Evolutionary conservation across 108 stramenopile genomes (phyloP).

Genomic region (Nitzschia inconspicua): DNA sequence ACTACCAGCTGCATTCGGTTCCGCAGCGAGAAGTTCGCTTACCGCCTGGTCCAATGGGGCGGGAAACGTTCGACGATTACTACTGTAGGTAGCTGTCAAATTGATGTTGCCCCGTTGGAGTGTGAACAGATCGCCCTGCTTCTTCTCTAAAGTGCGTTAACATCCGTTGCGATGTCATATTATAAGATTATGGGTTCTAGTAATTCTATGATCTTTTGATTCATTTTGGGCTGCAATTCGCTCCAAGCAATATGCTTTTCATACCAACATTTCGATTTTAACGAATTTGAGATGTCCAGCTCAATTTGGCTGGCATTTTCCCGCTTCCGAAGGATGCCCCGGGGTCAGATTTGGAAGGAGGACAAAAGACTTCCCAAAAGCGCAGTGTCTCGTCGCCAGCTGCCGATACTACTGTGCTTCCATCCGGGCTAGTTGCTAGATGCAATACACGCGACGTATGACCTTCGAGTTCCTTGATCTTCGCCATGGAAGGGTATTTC

Average conservation of each 20-base stretch:
- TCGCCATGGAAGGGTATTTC: slow-evolving; percentile 98
- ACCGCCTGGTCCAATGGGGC: neutral
- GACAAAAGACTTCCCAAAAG: slow-evolving; percentile 97
- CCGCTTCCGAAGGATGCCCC: slow-evolving; percentile 1
- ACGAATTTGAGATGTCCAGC: slow-evolving; percentile 46
- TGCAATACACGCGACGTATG: slow-evolving; percentile 97
- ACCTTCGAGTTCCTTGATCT: slow-evolving; percentile 94
- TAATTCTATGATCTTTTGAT: too few relatives aligned
- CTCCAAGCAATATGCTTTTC: neutral
- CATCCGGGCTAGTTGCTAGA: slow-evolving; percentile 94
- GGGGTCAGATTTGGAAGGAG: slow-evolving; percentile 47
- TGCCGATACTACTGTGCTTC: slow-evolving; percentile 90
- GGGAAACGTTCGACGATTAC: too few relatives aligned
- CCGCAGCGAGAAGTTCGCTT: neutral
- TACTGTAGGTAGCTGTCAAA: neutral
- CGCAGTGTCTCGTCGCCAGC: slow-evolving; percentile 98
- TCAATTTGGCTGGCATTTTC: slow-evolving; percentile 30
- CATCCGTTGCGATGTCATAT: too few relatives aligned
- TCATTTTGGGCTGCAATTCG: too few relatives aligned
- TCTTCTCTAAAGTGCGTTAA: too few relatives aligned
- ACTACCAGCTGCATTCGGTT: neutral
- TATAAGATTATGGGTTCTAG: too few relatives aligned
- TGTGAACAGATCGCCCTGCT: neutral
- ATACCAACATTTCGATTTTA: neutral
- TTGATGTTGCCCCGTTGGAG: neutral